phyloP scores from a whole-genome alignment of 2,329 filamentous ascomycete genomes.

The Pezicula rhizophila region DNA sequence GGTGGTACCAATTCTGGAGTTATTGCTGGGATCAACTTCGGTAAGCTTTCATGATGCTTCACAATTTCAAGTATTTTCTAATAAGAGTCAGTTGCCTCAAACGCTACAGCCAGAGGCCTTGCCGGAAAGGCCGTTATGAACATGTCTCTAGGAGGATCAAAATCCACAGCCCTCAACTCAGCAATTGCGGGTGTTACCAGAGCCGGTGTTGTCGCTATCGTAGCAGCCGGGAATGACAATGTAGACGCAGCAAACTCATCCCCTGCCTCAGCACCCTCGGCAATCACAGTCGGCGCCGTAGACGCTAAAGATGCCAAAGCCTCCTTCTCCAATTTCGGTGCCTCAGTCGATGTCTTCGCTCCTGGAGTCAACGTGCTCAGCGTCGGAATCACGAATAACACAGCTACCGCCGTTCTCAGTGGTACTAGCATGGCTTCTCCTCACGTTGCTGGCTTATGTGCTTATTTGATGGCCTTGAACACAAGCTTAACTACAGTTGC shows the following conservation, averaged over 20 bases:
- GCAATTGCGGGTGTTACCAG: slow-evolving; percentile 40
- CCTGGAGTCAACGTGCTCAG: slow-evolving; percentile 41
- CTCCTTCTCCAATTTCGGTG: slow-evolving; percentile 45
- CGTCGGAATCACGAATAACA: slow-evolving; percentile 37
- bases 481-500: slow-evolving; percentile 30
- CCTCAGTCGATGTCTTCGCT: slow-evolving; percentile 43
- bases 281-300: slow-evolving; percentile 47
- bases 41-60: slow-evolving; percentile 43
- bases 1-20: slow-evolving; percentile 44
- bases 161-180: slow-evolving; percentile 39
- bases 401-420: slow-evolving; percentile 41
- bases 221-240: slow-evolving; percentile 48
- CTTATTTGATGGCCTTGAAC: slow-evolving; percentile 54
- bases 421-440: slow-evolving; percentile 62
- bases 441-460: slow-evolving; percentile 61
- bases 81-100: not conserved
- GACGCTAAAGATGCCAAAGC: slow-evolving; percentile 33
- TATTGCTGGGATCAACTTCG: slow-evolving; percentile 48
- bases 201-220: slow-evolving; percentile 44
- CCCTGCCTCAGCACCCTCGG: slow-evolving; percentile 41
- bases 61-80: slow-evolving; percentile 42
- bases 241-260: slow-evolving; percentile 34
- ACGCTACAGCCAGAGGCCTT: slow-evolving; percentile 30
- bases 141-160: slow-evolving; percentile 50
- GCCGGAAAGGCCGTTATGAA: slow-evolving; percentile 54